Base-by-base conservation (phyloP, 1,284 basidiomycete species). In the Golubevia pallescens region DNA sequence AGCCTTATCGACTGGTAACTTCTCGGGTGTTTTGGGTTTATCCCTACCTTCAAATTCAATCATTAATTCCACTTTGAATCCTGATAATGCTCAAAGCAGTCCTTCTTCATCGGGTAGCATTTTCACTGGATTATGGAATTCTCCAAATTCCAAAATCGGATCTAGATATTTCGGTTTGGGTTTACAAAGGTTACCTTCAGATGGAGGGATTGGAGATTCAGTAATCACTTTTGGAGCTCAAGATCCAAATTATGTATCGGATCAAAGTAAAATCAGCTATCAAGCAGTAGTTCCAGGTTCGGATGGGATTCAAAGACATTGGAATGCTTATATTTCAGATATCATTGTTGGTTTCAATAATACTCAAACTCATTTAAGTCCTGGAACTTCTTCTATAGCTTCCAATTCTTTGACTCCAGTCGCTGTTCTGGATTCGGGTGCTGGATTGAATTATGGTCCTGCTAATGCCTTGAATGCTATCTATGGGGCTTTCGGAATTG, bases 401-500 rank as follows among this genome's bases (percentile, higher is more conserved):
- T 5, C 5, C 10, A 38, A 38, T 38, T 32, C 63, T 7, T 57
- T 63, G 3, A 66, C 69, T 57, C 74, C 73, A 20, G 68, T 71
- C 24, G 78, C 73, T 23, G 67, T 77, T 24, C 65, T 78, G 58
- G 74, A 75, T 38, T 69, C 78, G 16, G 77, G 65, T 34, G 71
- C 71, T 53, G 71, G 72, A 42, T 63, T 78, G 66, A 79, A 75
- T 51, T 70, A 75, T 8, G 78, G 73, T 0, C 69, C 75, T 13
- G 60, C 65, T 16, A 61, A 60, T 48, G 68, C 73, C 1, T 69
- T 81, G 52, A 77, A 81, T 48, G 75, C 73, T 16, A 54, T 81
- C 21, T 81, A 81, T 60, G 77, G 78, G 28, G 77, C 77, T 19
- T 78, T 66, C 58, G 75, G 75, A 32, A 71, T 80, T 55, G 73